Evolutionary conservation across 2,329 filamentous ascomycete genomes (phyloP), one percentile per base, ranked within the genome.

Genomic region (Exophiala sideris): DNA sequence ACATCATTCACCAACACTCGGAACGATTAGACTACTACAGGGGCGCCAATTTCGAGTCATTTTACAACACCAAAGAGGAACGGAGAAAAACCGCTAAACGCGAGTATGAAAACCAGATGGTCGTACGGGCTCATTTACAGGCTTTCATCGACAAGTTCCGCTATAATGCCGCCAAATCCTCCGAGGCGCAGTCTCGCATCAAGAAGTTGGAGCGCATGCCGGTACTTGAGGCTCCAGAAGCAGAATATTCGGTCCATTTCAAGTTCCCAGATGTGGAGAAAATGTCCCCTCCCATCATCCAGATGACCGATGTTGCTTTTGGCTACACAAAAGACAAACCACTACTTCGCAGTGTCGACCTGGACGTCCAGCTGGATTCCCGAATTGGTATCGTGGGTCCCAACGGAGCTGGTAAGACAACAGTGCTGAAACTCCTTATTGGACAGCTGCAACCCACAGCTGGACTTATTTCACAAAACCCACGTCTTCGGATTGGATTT

Each of bases 81-180:
- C 86, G 94, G 61, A 88, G 92, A 71, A 99, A 99, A 84, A 91
- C 89, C 42, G 91, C 91, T 40, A 92, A 94, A 79, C 87, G 90
- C 66, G 94, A 99, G 73, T 99, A 99, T 74, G 94, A 99, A 74
- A 97, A 95, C 73, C 94, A 99, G 70, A 96, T 97, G 90, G 90
- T 81, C 1, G 85, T 92, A 72, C 83, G 94, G 64, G 90, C 91
- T 32, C 94, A 99, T 78, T 76, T 99, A 60, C 94, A 99, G 77
- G 86, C 89, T 24, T 99, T 99, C 74, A 99, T 99, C 75, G 94
- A 99, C 81, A 99, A 99, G 76, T 99, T 99, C 81, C 85, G 94
- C 49, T 99, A 99, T 81, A 99, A 99, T 69, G 94, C 94, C 24
- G 94, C 92, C 67, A 99, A 99, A 73, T 96, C 94, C 1, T 96